Percentiles rank a stretch among this genome's conserved stretches.
Conservation (phyloP, 768 basidiomycete genomes). For the Rhodotorula kratochvilovae region DNA sequence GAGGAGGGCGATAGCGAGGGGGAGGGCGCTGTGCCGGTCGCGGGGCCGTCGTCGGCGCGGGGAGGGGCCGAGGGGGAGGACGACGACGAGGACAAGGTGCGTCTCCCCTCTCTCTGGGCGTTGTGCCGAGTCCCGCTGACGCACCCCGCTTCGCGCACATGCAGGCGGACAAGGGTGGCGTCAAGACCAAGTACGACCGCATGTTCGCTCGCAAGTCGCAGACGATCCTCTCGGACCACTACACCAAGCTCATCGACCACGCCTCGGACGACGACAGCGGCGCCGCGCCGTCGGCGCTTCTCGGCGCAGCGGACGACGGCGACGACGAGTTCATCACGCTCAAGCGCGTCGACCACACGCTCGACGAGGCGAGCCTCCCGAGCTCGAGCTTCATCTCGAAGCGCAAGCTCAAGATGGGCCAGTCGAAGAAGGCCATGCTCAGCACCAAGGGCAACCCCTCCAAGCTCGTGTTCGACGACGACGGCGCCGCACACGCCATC, state of each 20-base stretch:
- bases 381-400: conserved; percentile 61
- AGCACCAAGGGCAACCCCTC: conserved; percentile 59
- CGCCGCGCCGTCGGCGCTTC: too few species aligned
- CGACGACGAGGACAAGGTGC: conserved; percentile 46
- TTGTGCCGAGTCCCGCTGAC: background rate
- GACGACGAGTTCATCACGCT: conserved; percentile 88
- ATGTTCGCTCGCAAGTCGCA: conserved; percentile 98
- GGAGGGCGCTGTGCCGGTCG: conserved; percentile 29
- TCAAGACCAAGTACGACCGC: conserved; percentile 81
- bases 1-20: background rate
- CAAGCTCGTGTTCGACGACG: conserved; percentile 86
- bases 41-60: conserved; percentile 17
- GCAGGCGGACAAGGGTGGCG: conserved; percentile 14
- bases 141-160: background rate
- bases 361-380: conserved; percentile 48
- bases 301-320: conserved; percentile 24
- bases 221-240: conserved; percentile 82
- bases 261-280: conserved; percentile 58
- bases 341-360: conserved; percentile 81
- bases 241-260: conserved; percentile 72
- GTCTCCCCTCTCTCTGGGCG: background rate
- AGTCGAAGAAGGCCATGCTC: conserved; percentile 66
- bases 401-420: conserved; percentile 71
- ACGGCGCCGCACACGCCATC: conserved; percentile 66
- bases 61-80: conserved; percentile 15